Conservation (phyloP, 2,329 filamentous ascomycete species). For the Chaetomiaceae sp. region DNA sequence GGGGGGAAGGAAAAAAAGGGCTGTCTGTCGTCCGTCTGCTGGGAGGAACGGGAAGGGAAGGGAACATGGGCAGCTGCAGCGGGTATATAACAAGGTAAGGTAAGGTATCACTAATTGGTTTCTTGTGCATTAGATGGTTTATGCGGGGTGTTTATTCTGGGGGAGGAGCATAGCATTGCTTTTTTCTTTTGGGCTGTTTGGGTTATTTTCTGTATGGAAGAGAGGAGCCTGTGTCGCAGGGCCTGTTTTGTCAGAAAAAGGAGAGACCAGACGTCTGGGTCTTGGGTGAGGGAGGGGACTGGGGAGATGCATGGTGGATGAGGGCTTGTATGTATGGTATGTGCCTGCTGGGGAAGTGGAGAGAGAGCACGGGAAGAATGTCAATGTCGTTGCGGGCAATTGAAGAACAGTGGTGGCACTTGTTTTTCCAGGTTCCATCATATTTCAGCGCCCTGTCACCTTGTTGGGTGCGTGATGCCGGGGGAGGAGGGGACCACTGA, state of each 20-base stretch:
- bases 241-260: conserved; percentile 3
- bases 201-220: conserved; percentile 1
- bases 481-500: too few species aligned
- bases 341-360: too few species aligned
- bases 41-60: neutral
- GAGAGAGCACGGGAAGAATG: too few species aligned
- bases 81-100: conserved; percentile 24
- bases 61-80: neutral
- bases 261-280: conserved; percentile 1
- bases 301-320: neutral
- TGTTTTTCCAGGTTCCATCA: too few species aligned
- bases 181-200: conserved; percentile 15
- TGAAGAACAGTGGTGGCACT: too few species aligned
- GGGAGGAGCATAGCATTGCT: conserved; percentile 18
- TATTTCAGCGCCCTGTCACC: too few species aligned
- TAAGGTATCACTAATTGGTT: conserved; percentile 14
- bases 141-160: conserved; percentile 14
- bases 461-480: too few species aligned
- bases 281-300: neutral
- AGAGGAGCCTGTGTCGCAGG: neutral
- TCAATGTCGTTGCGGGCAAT: conserved; percentile 1
- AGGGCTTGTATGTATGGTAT: conserved; percentile 3
- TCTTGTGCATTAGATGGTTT: conserved; percentile 25
- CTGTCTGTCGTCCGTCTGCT: neutral
- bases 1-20: neutral